phyloP scores from a whole-genome alignment of 441 rosid species.

The Hura crepitans region DNA sequence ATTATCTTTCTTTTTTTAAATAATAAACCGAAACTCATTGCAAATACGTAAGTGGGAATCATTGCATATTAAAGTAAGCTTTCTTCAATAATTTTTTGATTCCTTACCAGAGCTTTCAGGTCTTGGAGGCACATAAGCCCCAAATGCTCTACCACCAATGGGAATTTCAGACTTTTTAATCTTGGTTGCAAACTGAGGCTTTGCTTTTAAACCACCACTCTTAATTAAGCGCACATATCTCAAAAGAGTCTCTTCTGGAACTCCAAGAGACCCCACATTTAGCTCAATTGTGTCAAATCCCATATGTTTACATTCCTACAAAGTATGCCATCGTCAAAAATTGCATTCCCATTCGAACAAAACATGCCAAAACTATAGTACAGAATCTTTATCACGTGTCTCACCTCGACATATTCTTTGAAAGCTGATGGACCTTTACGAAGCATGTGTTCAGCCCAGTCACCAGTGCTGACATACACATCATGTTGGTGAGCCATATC shows the following conservation, averaged over 20 bases:
- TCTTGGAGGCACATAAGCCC: constrained; percentile 61
- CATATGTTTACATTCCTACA: constrained; percentile 74
- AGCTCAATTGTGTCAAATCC: constrained; percentile 88
- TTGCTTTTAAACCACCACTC: constrained; percentile 71
- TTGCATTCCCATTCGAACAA: not conserved
- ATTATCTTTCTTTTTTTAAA: too few relatives aligned
- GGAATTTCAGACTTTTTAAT: constrained; percentile 78
- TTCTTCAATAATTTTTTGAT: constrained; percentile 35
- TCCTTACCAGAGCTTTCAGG: constrained; percentile 69
- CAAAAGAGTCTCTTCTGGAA: constrained; percentile 79
- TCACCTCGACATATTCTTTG: constrained; percentile 71
- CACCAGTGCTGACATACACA: constrained; percentile 84
- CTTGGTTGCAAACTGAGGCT: constrained; percentile 68
- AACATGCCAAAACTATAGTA: not conserved
- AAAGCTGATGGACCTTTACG: constrained; percentile 65
- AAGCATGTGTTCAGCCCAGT: constrained; percentile 82
- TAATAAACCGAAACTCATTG: not conserved
- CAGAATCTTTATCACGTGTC: not conserved
- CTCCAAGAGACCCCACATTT: constrained; percentile 63
- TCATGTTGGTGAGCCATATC: constrained; percentile 71
- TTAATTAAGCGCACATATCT: constrained; percentile 77
- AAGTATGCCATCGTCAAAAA: constrained; percentile 1
- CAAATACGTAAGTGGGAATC: not conserved
- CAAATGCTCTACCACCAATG: constrained; percentile 55
- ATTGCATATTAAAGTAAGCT: not conserved